phyloP scores from a whole-genome alignment of 2,329 filamentous ascomycete species.

The Exophiala lecanii-corni region DNA sequence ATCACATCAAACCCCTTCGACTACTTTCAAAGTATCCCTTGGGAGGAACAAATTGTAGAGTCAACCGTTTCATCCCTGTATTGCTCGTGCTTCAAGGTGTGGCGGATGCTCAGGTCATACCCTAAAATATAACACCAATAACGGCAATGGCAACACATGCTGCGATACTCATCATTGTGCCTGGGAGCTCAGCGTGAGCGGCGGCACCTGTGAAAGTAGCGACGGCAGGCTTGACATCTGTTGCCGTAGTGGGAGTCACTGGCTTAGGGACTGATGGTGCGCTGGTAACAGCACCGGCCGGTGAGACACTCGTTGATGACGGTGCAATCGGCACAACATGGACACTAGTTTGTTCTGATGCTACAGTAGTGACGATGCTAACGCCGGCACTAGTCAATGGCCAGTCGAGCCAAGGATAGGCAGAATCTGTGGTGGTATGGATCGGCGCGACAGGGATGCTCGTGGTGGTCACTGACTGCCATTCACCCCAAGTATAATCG shows the following conservation, averaged over 20 bases:
- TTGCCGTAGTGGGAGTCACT: neutral
- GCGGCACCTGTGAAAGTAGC: constrained; percentile 22
- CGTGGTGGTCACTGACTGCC: neutral
- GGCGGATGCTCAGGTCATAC: too few species aligned
- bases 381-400: neutral
- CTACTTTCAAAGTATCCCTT: too few species aligned
- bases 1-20: too few species aligned
- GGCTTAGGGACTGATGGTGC: neutral
- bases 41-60: too few species aligned
- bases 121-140: constrained; percentile 20
- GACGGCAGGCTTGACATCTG: constrained; percentile 3
- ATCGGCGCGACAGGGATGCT: neutral
- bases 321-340: neutral
- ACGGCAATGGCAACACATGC: constrained; percentile 20
- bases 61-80: too few species aligned
- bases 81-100: too few species aligned
- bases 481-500: neutral
- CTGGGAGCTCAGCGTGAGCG: constrained; percentile 15
- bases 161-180: constrained; percentile 18
- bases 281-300: constrained; percentile 4
- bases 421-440: neutral
- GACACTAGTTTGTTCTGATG: neutral
- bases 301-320: neutral
- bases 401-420: neutral
- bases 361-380: neutral